Evolutionary conservation across 768 basidiomycete species (phyloP).

Genomic region (Podaxis sp.): DNA sequence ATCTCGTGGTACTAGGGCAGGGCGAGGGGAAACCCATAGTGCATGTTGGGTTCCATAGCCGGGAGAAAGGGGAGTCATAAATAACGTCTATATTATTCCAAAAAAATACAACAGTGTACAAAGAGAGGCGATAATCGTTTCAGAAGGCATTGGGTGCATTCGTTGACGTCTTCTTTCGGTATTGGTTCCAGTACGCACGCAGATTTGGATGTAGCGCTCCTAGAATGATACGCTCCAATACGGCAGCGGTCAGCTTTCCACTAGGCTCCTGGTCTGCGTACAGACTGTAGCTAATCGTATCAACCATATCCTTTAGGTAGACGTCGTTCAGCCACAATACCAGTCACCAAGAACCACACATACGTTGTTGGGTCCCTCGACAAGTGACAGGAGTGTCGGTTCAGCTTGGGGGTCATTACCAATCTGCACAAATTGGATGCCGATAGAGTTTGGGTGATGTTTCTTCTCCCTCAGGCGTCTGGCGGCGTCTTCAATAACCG

Average conservation of each 20-base stretch:
- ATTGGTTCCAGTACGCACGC: constrained; percentile 18
- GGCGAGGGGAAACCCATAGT: too few relatives aligned
- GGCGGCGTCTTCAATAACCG: constrained; percentile 24
- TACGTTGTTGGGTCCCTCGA: constrained; percentile 25
- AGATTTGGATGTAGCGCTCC: constrained; percentile 33
- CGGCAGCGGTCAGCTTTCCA: constrained; percentile 26
- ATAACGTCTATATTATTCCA: not conserved
- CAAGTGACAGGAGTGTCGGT: constrained; percentile 24
- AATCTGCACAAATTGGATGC: constrained; percentile 35
- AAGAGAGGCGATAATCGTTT: not conserved
- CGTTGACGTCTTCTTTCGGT: not conserved
- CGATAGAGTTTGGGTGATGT: constrained; percentile 34
- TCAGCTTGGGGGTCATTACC: constrained; percentile 25
- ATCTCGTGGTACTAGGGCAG: too few relatives aligned
- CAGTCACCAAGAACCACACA: constrained; percentile 15
- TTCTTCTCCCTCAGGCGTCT: constrained; percentile 21
- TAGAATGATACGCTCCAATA: constrained; percentile 32
- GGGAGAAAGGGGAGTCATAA: too few relatives aligned
- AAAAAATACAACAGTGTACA: not conserved
- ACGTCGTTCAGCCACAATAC: not conserved
- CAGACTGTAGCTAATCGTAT: constrained; percentile 25
- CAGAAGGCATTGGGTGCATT: not conserved
- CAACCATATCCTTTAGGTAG: constrained; percentile 29
- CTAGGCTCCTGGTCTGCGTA: constrained; percentile 10
- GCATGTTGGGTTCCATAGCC: too few relatives aligned